These are phyloP conservation scores for Calvatia gigantea DNA, from an alignment of 768 basidiomycete genomes.

Conservation along the genomic window DNA sequence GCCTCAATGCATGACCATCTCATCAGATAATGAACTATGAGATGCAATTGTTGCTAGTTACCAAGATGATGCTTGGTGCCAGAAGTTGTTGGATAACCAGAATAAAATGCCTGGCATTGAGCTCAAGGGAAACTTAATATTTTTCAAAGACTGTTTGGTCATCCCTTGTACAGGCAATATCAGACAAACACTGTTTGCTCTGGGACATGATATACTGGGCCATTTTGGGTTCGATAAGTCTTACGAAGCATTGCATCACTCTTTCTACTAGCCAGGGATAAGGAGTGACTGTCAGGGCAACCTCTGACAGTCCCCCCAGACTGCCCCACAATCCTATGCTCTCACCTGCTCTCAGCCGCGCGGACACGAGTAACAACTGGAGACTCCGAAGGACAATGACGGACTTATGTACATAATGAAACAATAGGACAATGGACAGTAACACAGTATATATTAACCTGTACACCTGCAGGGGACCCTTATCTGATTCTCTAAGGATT, in stretches of 20 bases:
- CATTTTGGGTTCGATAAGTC: constrained; percentile 35
- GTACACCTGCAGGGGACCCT: too few relatives aligned
- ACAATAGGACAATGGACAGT: too few relatives aligned
- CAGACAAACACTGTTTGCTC: constrained; percentile 19
- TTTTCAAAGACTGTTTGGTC: constrained; percentile 18
- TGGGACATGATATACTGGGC: constrained; percentile 26
- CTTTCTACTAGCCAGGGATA: constrained; percentile 36
- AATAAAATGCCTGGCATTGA: background rate
- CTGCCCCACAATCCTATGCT: too few relatives aligned
- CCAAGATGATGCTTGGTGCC: background rate
- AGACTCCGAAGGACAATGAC: too few relatives aligned
- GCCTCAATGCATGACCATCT: background rate
- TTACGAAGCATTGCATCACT: constrained; percentile 17
- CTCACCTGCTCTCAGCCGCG: too few relatives aligned
- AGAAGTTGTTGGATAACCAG: background rate
- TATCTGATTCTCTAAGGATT: too few relatives aligned
- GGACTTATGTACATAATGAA: too few relatives aligned
- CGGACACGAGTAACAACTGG: too few relatives aligned
- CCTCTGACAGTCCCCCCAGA: too few relatives aligned
- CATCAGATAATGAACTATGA: background rate
- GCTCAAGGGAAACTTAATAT: constrained; percentile 19
- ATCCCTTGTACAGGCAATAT: constrained; percentile 21
- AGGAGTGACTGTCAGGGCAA: too few relatives aligned
- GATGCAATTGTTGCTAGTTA: background rate
- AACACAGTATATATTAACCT: too few relatives aligned